phyloP scores from a whole-genome alignment of 345 rosid species.

The Luvunga scandens region DNA sequence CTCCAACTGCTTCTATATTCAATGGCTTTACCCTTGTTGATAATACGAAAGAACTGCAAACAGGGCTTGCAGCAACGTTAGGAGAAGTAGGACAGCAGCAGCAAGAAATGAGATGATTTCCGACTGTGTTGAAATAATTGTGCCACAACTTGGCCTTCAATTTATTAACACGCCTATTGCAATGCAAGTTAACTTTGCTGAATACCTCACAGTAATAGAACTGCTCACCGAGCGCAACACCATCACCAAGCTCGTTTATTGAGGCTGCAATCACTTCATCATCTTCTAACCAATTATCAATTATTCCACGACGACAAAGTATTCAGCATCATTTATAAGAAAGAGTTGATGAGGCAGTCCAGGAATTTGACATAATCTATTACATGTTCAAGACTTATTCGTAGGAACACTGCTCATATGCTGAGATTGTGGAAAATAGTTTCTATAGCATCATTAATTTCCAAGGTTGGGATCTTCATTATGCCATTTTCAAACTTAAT shows the following conservation, averaged over 20 bases:
- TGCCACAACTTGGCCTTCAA: conserved; percentile 15
- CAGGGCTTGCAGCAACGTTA: too few species aligned
- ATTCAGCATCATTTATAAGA: neutral
- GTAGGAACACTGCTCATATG: neutral
- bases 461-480: conserved; percentile 11
- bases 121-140: conserved; percentile 21
- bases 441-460: neutral
- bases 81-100: too few species aligned
- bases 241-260: neutral
- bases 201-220: neutral
- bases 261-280: neutral
- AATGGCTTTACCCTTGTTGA: too few species aligned
- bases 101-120: too few species aligned
- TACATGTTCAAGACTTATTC: neutral
- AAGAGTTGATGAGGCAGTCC: conserved; percentile 5
- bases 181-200: neutral
- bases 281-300: neutral
- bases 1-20: too few species aligned
- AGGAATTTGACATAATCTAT: neutral
- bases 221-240: neutral
- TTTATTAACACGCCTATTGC: neutral
- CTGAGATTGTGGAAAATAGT: too few species aligned
- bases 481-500: neutral
- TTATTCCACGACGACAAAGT: too few species aligned
- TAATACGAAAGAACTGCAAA: too few species aligned